These are phyloP conservation scores for Pleurotus tuber-regium DNA, from an alignment of 768 basidiomycete species.

Conservation along the genomic window DNA sequence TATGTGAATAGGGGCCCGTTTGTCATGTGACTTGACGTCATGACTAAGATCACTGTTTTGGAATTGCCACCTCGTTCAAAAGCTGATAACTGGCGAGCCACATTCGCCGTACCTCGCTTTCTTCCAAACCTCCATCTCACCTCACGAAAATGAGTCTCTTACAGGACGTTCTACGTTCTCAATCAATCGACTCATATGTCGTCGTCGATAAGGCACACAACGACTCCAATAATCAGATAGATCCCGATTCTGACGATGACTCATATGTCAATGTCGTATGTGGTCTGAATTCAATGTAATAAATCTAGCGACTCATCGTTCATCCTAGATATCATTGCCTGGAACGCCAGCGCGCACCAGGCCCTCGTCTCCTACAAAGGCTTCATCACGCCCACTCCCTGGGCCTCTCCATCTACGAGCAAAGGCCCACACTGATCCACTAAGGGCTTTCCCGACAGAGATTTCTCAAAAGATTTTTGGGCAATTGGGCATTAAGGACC, in stretches of 20 bases:
- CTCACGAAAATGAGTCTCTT: constrained; percentile 56
- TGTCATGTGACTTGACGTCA: background rate
- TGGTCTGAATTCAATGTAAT: too few species aligned
- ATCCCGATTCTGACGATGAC: constrained; percentile 59
- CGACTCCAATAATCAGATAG: constrained; percentile 28
- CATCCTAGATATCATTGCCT: constrained; percentile 57
- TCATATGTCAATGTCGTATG: constrained; percentile 73
- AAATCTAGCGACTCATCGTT: too few species aligned
- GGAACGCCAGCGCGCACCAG: constrained; percentile 68
- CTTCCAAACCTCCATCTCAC: constrained; percentile 7
- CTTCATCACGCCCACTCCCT: constrained; percentile 46
- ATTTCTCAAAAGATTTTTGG: constrained; percentile 77
- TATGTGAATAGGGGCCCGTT: too few species aligned
- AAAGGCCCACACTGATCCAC: constrained; percentile 48
- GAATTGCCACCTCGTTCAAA: background rate
- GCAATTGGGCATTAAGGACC: constrained; percentile 55
- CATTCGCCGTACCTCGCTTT: background rate
- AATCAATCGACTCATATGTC: constrained; percentile 38
- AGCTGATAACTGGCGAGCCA: background rate
- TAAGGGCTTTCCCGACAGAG: constrained; percentile 76
- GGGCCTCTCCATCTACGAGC: constrained; percentile 41
- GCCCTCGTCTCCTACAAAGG: constrained; percentile 33
- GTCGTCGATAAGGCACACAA: constrained; percentile 23
- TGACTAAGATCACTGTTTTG: background rate
- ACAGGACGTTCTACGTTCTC: constrained; percentile 65